Conservation (phyloP, 1,284 basidiomycete species). For the Trichosporon coremiiforme region DNA sequence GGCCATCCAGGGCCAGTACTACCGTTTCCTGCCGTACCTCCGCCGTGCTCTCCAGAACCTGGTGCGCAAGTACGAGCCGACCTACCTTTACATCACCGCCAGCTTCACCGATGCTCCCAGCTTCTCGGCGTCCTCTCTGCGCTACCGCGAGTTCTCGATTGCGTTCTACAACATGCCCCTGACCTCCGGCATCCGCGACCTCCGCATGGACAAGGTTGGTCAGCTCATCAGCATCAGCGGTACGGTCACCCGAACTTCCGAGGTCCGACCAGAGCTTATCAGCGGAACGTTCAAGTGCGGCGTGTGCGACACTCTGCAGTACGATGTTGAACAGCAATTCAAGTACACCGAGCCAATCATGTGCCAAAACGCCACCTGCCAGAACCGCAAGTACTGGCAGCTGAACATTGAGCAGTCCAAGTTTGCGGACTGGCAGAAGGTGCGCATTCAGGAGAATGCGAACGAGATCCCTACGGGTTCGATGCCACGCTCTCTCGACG, state of each 20-base stretch:
- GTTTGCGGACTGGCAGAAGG: slow-evolving; percentile 99
- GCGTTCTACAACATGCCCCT: slow-evolving; percentile 96
- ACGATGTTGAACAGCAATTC: slow-evolving; percentile 98
- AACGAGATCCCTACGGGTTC: slow-evolving; percentile 98
- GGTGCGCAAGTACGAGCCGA: slow-evolving; percentile 82
- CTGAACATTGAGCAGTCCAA: slow-evolving; percentile 94
- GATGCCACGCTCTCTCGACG: slow-evolving; percentile 93
- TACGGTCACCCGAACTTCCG: slow-evolving; percentile 95
- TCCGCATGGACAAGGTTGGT: slow-evolving; percentile 90
- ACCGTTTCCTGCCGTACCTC: slow-evolving; percentile 92
- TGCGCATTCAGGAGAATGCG: slow-evolving; percentile 97
- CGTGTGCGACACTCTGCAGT: slow-evolving; percentile 80
- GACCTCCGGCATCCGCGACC: slow-evolving; percentile 91
- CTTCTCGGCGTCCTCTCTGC: slow-evolving; percentile 60
- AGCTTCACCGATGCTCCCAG: slow-evolving; percentile 54
- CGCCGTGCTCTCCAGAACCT: slow-evolving; percentile 86
- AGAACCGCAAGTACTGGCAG: slow-evolving; percentile 87
- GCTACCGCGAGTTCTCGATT: slow-evolving; percentile 89
- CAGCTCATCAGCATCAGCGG: slow-evolving; percentile 91
- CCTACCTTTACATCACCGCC: slow-evolving; percentile 86
- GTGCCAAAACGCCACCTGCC: slow-evolving; percentile 90
- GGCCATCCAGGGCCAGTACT: slow-evolving; percentile 92
- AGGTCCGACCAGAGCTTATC: slow-evolving; percentile 93
- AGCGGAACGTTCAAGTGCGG: slow-evolving; percentile 93
- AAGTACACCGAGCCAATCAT: slow-evolving; percentile 98